Base-by-base conservation (phyloP, 1,284 basidiomycete genomes). In the Mycena citricolor region DNA sequence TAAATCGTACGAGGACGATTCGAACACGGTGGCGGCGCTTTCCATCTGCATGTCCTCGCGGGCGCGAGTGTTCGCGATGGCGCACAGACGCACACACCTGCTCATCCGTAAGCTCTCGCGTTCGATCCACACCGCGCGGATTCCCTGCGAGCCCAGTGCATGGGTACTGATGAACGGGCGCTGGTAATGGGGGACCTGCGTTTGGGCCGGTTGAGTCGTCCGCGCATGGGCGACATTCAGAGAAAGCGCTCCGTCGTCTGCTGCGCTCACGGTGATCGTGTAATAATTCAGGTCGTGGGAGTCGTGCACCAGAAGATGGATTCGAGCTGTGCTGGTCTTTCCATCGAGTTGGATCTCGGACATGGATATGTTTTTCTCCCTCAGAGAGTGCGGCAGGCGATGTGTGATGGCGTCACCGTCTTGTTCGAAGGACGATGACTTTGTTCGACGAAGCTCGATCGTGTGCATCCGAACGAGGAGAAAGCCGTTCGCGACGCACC, bases 81-180 rank as follows among this genome's bases (percentile, higher is more conserved):
- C n/a, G 36, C 70, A 74, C 4, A 66, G 67, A 28, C 68, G 56
- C 1, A 76, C 64, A 16, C 65, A 59, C 24, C 70, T 57, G 22
- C 60, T 51, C 30, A 69, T 69, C 25, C 57, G 69, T 8, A 61
- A 65, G 33, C 71, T 62, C 30, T 60, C 57, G 21, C 76, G 62
- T 49, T 77, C 72, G 4, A 79, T 61, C 76, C 78, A 79, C 2
- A 76, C 61, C 0, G 74, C 76, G 3, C 77, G 68, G 42, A 62
- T 61, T 0, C 71, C 74, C 29, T 67, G 61, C 0, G 65, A 58
- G 0, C 77, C 76, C 4, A 80, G 53, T 3, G 65, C 60, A 50
- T 66, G 69, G 12, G 74, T 54, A n/a, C 68, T 68, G 22, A 78
- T 63, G 44, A 76, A 77, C 8, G 66, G 68, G 12, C 61, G 63